Conservation (phyloP, 805 yeast genomes). For the Nakazawaea sp. region DNA sequence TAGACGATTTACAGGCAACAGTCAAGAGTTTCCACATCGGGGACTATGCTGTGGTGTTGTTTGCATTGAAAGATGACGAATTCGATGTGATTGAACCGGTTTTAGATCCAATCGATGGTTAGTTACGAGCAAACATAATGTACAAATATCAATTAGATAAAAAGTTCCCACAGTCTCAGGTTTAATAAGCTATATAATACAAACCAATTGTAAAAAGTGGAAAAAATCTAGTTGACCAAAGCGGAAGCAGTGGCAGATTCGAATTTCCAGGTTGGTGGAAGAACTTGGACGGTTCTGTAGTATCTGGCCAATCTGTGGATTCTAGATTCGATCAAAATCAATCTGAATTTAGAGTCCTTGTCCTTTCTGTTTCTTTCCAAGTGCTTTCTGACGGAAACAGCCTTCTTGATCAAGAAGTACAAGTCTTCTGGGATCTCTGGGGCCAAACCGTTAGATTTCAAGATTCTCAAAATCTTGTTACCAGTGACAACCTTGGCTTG, state of each 20-base stretch:
- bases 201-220: neutral
- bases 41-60: slow-evolving; percentile 37
- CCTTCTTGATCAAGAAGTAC: slow-evolving; percentile 98
- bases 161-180: too few relatives aligned
- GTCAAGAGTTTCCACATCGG: slow-evolving; percentile 24
- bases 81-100: slow-evolving; percentile 21
- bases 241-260: slow-evolving; percentile 99
- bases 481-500: slow-evolving; percentile 97
- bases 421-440: slow-evolving; percentile 99
- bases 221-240: slow-evolving; percentile 80
- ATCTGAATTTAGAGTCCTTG: slow-evolving; percentile 99
- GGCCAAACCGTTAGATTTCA: slow-evolving; percentile 99
- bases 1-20: slow-evolving; percentile 20
- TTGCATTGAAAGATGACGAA: slow-evolving; percentile 30
- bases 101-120: slow-evolving; percentile 8
- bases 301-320: slow-evolving; percentile 99
- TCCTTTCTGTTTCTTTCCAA: slow-evolving; percentile 99
- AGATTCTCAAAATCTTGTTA: slow-evolving; percentile 98
- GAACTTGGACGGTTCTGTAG: slow-evolving; percentile 99
- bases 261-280: slow-evolving; percentile 99
- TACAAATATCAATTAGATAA: too few relatives aligned
- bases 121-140: too few relatives aligned
- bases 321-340: slow-evolving; percentile 99
- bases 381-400: slow-evolving; percentile 99
- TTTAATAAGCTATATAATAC: too few relatives aligned